Percentiles rank a stretch among this genome's conserved stretches.
These are phyloP conservation scores for Coemansia sp. DNA, from an alignment of 192 early-diverging fungal genomes.

Conservation along the genomic window DNA sequence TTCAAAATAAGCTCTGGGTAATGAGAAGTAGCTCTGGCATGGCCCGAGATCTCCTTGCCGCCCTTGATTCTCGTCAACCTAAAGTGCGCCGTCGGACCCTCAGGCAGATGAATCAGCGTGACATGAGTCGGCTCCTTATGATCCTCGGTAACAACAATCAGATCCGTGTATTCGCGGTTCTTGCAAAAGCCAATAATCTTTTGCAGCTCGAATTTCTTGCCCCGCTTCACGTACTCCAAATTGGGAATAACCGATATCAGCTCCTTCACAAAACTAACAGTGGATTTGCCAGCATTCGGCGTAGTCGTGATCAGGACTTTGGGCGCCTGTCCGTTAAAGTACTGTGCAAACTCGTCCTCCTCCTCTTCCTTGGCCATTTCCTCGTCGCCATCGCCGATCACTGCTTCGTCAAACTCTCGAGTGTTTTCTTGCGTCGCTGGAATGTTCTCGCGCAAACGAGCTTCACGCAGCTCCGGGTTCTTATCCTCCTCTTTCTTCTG, in stretches of 20 bases:
- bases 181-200: slow-evolving; percentile 90
- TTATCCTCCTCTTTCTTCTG: slow-evolving; percentile 77
- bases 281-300: slow-evolving; percentile 53
- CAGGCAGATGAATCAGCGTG: slow-evolving; percentile 92
- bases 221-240: slow-evolving; percentile 86
- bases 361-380: slow-evolving; percentile 86
- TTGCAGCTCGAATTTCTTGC: slow-evolving; percentile 83
- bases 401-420: slow-evolving; percentile 91
- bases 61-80: slow-evolving; percentile 82
- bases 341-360: slow-evolving; percentile 82
- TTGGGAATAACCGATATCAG: slow-evolving; percentile 89
- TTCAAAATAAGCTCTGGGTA: slow-evolving; percentile 97
- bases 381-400: slow-evolving; percentile 74
- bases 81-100: slow-evolving; percentile 97
- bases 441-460: slow-evolving; percentile 84
- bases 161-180: slow-evolving; percentile 89
- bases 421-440: slow-evolving; percentile 92
- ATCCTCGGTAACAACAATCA: slow-evolving; percentile 94
- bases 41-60: slow-evolving; percentile 79
- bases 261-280: slow-evolving; percentile 88
- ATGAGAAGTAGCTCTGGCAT: slow-evolving; percentile 77
- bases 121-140: slow-evolving; percentile 85
- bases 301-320: slow-evolving; percentile 94
- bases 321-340: slow-evolving; percentile 85
- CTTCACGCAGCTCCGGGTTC: slow-evolving; percentile 84